A percentile compares a stretch with the other conserved stretches of the same genome.
phyloP scores from a whole-genome alignment of 192 early-diverging fungal species.

The Dissophora globulifera region DNA sequence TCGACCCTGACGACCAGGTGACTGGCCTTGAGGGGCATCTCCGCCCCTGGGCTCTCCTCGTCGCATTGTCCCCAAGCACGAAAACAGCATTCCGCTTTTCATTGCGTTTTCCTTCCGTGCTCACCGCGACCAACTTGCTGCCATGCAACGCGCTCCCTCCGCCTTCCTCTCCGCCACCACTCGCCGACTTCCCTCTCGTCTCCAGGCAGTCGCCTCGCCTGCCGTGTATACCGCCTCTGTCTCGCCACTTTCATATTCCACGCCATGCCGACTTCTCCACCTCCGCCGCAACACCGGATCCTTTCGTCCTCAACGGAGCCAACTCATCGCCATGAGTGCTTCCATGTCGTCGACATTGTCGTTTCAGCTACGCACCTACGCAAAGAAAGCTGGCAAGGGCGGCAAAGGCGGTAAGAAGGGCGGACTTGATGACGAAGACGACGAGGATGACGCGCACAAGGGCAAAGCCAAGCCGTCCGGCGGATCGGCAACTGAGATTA shows the following conservation, averaged over 20 bases:
- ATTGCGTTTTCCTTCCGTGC: too few species aligned
- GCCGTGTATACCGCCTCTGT: too few species aligned
- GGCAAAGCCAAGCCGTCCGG: constrained; percentile 17
- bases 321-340: constrained; percentile 12
- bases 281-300: constrained; percentile 5
- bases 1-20: neutral
- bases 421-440: constrained; percentile 15
- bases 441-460: constrained; percentile 37
- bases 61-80: neutral
- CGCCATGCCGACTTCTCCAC: neutral
- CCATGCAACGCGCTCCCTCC: constrained; percentile 36
- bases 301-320: constrained; percentile 14
- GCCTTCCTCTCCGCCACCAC: neutral
- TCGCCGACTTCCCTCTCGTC: too few species aligned
- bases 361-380: constrained; percentile 20
- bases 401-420: constrained; percentile 21
- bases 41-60: neutral
- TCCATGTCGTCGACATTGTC: too few species aligned
- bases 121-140: too few species aligned
- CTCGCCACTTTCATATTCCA: neutral
- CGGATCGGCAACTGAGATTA: constrained; percentile 4
- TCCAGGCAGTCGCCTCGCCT: too few species aligned
- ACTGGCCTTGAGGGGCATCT: constrained; percentile 8
- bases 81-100: neutral
- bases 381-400: constrained; percentile 9